Conservation (phyloP, 371 early-diverging fungal species). For the Quaeritorhiza haematococci region DNA sequence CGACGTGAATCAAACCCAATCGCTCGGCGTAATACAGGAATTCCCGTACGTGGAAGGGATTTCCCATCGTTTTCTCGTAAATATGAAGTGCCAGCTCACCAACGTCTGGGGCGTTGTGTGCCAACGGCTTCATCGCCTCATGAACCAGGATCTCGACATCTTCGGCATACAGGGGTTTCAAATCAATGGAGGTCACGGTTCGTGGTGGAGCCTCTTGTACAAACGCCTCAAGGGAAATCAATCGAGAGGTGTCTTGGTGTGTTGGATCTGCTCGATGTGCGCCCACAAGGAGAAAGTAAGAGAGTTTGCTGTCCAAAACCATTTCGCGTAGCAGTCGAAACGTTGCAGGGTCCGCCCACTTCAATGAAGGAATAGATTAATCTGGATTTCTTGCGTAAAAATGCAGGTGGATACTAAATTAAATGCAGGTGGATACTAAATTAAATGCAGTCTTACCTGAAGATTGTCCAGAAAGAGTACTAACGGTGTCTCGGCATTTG, state of each 20-base stretch:
- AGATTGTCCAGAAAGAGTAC: slow-evolving; percentile 18
- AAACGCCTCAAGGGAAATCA: too few species aligned
- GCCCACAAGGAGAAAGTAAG: slow-evolving; percentile 12
- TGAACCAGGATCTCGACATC: slow-evolving; percentile 10
- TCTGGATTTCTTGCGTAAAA: not conserved
- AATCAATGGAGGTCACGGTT: not conserved
- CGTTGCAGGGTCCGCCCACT: slow-evolving; percentile 12
- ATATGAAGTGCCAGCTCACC: slow-evolving; percentile 24
- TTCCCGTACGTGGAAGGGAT: slow-evolving; percentile 30
- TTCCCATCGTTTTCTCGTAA: slow-evolving; percentile 33
- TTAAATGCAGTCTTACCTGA: slow-evolving; percentile 15
- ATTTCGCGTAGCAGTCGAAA: slow-evolving; percentile 9
- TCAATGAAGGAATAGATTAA: not conserved
- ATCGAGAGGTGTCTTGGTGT: too few species aligned
- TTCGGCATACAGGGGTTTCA: not conserved
- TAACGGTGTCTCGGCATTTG: slow-evolving; percentile 13
- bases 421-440: too few species aligned
- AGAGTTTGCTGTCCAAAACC: slow-evolving; percentile 10
- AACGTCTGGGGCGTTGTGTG: slow-evolving; percentile 21
- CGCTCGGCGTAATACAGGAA: slow-evolving; percentile 24
- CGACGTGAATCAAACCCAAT: slow-evolving; percentile 22
- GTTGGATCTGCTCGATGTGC: slow-evolving; percentile 6
- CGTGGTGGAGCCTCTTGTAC: too few species aligned
- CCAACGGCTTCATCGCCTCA: slow-evolving; percentile 23
- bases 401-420: too few species aligned